Evolutionary conservation across 495 filamentous ascomycete species (phyloP).

Genomic region (Penicillium coffeae): DNA sequence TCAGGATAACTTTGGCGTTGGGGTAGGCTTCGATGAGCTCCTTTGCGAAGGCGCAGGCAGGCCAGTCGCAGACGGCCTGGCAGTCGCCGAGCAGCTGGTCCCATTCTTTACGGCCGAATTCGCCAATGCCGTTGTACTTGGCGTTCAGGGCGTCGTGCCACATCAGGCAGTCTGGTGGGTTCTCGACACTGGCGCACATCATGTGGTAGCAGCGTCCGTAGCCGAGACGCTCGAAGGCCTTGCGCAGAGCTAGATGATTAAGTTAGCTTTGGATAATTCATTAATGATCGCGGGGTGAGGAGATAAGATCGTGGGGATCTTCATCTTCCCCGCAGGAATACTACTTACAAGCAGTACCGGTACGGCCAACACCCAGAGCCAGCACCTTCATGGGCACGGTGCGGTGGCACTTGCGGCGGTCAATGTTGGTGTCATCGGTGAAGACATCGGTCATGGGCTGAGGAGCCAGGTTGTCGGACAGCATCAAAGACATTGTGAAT

Average conservation of each 20-base stretch:
- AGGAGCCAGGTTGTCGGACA: slow-evolving; percentile 43
- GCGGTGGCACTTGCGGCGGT: slow-evolving; percentile 58
- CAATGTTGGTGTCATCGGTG: slow-evolving; percentile 57
- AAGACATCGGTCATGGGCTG: slow-evolving; percentile 46
- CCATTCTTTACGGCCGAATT: slow-evolving; percentile 62
- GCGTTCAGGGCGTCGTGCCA: slow-evolving; percentile 64
- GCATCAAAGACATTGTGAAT: slow-evolving; percentile 38
- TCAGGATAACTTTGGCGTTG: slow-evolving; percentile 65
- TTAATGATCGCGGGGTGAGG: background rate
- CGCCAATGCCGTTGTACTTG: slow-evolving; percentile 58
- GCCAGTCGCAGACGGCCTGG: slow-evolving; percentile 65
- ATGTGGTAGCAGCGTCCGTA: slow-evolving; percentile 64
- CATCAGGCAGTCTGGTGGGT: slow-evolving; percentile 55
- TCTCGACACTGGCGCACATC: slow-evolving; percentile 60
- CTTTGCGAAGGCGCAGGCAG: slow-evolving; percentile 60
- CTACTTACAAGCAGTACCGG: slow-evolving; percentile 62
- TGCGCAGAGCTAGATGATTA: slow-evolving; percentile 48
- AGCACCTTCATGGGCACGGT: slow-evolving; percentile 65
- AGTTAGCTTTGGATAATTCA: slow-evolving; percentile 7
- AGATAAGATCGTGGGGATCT: background rate
- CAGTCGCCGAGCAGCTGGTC: slow-evolving; percentile 64
- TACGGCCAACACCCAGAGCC: slow-evolving; percentile 58
- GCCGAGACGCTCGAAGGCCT: slow-evolving; percentile 56
- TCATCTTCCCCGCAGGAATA: background rate
- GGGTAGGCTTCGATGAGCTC: slow-evolving; percentile 68